Percentiles rank a stretch among this genome's conserved stretches.
These are phyloP conservation scores for Rhizopus delemar DNA, from an alignment of 371 early-diverging fungal genomes.

Conservation along the genomic window DNA sequence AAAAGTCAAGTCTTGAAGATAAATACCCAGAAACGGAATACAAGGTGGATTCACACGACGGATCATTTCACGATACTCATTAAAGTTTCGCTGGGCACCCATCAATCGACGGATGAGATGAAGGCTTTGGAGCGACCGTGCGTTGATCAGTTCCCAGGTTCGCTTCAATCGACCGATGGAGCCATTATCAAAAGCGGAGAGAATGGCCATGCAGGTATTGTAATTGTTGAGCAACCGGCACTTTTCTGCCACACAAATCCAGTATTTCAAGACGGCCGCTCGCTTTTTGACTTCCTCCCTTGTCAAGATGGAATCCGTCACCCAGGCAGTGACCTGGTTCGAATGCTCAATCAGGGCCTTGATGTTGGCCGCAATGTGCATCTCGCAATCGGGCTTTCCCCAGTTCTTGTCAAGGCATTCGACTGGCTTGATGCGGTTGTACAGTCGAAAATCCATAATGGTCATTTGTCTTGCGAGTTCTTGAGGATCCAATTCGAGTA, in stretches of 20 bases:
- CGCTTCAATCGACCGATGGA: constrained; percentile 85
- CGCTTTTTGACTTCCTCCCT: constrained; percentile 82
- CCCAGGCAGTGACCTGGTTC: constrained; percentile 87
- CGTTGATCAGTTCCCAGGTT: constrained; percentile 73
- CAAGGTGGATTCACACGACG: constrained; percentile 86
- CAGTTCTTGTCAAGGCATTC: constrained; percentile 84
- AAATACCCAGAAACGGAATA: constrained; percentile 88
- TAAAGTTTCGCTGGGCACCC: constrained; percentile 79
- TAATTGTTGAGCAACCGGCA: constrained; percentile 64
- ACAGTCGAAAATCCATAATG: constrained; percentile 71
- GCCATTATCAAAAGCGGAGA: constrained; percentile 83
- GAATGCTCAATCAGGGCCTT: constrained; percentile 68
- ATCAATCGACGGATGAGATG: constrained; percentile 64
- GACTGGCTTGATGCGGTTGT: constrained; percentile 67
- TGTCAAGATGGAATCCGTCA: constrained; percentile 78
- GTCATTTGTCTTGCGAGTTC: constrained; percentile 89
- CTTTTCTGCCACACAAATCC: constrained; percentile 81
- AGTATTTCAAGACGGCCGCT: constrained; percentile 72
- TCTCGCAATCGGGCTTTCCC: constrained; percentile 59
- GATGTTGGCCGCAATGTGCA: constrained; percentile 61
- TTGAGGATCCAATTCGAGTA: constrained; percentile 78
- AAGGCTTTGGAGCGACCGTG: constrained; percentile 47
- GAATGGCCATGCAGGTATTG: constrained; percentile 84
- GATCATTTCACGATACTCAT: constrained; percentile 80
- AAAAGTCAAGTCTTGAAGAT: constrained; percentile 90